These are phyloP conservation scores for Singerocomus inundabilis DNA, from an alignment of 1,284 basidiomycete species.

Conservation along the genomic window DNA sequence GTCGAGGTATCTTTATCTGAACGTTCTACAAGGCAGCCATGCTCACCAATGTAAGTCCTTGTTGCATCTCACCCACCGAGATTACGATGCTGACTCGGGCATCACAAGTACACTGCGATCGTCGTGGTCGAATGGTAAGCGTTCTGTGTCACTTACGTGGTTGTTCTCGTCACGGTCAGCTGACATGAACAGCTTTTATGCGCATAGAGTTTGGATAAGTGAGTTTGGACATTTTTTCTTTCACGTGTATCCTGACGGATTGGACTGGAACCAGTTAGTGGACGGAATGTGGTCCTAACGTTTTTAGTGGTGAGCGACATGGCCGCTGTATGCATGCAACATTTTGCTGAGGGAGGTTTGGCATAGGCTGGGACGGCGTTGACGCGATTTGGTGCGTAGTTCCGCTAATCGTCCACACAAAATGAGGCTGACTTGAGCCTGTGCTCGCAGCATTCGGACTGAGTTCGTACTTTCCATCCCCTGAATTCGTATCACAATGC, in stretches of 20 bases:
- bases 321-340: not conserved
- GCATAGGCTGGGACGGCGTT: constrained; percentile 2
- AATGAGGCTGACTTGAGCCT: not conserved
- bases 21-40: not conserved
- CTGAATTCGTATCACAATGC: not conserved
- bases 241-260: not conserved
- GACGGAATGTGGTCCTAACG: constrained; percentile 5
- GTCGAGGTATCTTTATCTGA: not conserved
- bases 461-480: constrained; percentile 1
- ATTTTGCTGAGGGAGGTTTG: not conserved
- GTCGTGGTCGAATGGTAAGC: constrained; percentile 14
- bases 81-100: not conserved
- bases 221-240: not conserved
- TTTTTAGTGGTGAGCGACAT: constrained; percentile 8
- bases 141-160: fast-evolving
- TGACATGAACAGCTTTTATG: constrained; percentile 14
- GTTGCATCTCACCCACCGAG: not conserved
- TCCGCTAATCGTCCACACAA: not conserved
- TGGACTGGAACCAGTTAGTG: constrained; percentile 6
- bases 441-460: constrained; percentile 5
- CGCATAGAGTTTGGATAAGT: constrained; percentile 22
- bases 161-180: not conserved
- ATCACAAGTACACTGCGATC: constrained; percentile 7
- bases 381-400: constrained; percentile 7
- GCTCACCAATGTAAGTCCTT: not conserved